These are phyloP conservation scores for Clarireedia hainanense DNA, from an alignment of 2,329 filamentous ascomycete species.

Conservation along the genomic window DNA sequence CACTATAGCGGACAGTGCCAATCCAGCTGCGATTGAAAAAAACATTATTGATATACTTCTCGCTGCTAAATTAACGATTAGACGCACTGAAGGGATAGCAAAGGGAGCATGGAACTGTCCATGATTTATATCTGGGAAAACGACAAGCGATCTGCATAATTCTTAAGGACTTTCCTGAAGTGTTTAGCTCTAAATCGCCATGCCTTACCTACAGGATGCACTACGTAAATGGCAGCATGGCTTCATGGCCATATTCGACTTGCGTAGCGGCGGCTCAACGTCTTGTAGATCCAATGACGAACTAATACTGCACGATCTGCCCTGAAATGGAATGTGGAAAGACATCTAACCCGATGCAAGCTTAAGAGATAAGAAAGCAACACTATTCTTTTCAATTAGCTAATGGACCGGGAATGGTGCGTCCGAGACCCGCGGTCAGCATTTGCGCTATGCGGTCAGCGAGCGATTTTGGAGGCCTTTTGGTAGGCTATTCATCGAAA, in stretches of 20 bases:
- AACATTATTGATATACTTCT: conserved; percentile 4
- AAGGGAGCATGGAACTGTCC: not conserved
- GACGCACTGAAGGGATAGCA: too few relatives aligned
- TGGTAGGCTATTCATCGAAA: too few relatives aligned
- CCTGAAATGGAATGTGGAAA: not conserved
- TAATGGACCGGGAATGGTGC: not conserved
- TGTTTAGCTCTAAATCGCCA: not conserved
- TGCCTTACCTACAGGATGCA: not conserved
- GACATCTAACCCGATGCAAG: not conserved
- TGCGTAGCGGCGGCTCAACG: not conserved
- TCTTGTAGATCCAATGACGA: conserved; percentile 1
- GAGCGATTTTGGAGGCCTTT: not conserved
- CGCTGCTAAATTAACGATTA: not conserved
- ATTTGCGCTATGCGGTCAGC: not conserved
- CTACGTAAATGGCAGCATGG: not conserved
- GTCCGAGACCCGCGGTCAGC: too few relatives aligned
- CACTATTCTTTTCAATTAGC: not conserved
- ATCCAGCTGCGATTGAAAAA: conserved; percentile 7
- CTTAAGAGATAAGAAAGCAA: not conserved
- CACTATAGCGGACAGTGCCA: conserved; percentile 10
- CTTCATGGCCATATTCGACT: not conserved
- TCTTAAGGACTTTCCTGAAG: conserved; percentile 5
- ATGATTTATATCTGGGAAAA: not conserved
- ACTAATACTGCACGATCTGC: not conserved
- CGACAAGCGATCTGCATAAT: not conserved